Evolutionary conservation across 371 early-diverging fungal genomes (phyloP), one percentile per base, ranked within the genome.

Genomic region (Thermomucor indicae-seudaticae): DNA sequence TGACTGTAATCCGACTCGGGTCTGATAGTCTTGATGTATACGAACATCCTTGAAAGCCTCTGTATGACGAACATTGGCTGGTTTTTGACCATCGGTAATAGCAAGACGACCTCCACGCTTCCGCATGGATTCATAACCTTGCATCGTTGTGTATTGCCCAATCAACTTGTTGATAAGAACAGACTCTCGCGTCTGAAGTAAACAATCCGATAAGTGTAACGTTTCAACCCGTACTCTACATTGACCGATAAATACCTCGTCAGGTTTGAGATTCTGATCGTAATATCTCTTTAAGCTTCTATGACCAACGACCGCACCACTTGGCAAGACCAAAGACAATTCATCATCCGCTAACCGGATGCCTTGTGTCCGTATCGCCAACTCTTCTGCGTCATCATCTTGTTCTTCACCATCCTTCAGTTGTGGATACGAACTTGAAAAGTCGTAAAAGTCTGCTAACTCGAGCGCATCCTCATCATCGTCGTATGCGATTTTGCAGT

Each of bases 401-500:
- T 72, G 80, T 6, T 71, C 79, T 43, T 76, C 75, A 4, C 67
- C 75, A 14, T 67, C 74, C 19, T 65, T 75, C 7, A 58, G 65
- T 49, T 67, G 63, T 20, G 71, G 67, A 46, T 76, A 72, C 29
- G 75, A 75, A 3, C 70, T 57, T 22, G 72, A 72, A 54, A 72
- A 98, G 67, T 95, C 96, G 67, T 98, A 97, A 70, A 84, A 97
- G 54, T 96, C 96, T 3, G 80, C 84, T 44, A 94, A 65, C 66
- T 97, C 98, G 62, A 89, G 72, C 28, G 88, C 85, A 60, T 95
- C 97, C 1, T 84, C 85, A 27, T 91, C 95, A 39, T 85, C 81
- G 35, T 95, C 97, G 62, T 94, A 95, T 4, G 88, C 87, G 55
- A 91, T 88, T 75, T 90, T 96, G 69, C 88, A 88, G 66, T 98